Evolutionary conservation across 1,139 yeast genomes (phyloP), one percentile per base, ranked within the genome.

Genomic region (Kluyveromyces sp.): DNA sequence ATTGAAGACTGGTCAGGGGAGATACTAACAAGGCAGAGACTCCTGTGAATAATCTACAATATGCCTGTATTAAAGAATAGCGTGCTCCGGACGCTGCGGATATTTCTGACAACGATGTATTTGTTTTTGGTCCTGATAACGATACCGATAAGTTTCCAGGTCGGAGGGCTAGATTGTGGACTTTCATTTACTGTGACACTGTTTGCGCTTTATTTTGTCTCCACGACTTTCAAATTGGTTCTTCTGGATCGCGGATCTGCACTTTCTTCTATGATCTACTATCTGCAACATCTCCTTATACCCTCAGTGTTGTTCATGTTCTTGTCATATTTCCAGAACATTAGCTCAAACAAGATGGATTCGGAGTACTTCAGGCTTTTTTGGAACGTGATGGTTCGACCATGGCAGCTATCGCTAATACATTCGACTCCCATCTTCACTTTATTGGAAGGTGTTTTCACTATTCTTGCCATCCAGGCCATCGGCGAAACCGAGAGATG

Each of bases 91-190:
- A 49, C 56, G 39, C 41, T 55, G 19, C 56, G 65, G 34, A 55
- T 55, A 31, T 40, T 75, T 19, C 68, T 80, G 46, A 77, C 85
- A 2, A 64, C 80, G 3, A 61, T 78, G 33, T 82, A 83, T 59
- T 70, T 87, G 44, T 66, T 78, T 13, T 74, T 87, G 41, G 78
- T 87, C 18, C 76, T 92, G 38, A 71, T 89, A 31, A 84, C 96
- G 1, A 83, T 92, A 15, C 97, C 97, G 4, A 73, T 92, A 50
- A 87, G 96, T n/a, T 92, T 92, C 65, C 96, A 89, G 59, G 83
- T 87, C 29, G 97, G 97, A 13, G 97, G 97, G 1, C 74, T 82
- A 26, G 74, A 78, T 45, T 89, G 97, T 65, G 98, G 98, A 0
- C 68, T 92, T 52, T 78, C 94, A 15, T 92, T 80, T 60, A 84